phyloP scores from a whole-genome alignment of 306 rosid species.

The Quercus ilex region DNA sequence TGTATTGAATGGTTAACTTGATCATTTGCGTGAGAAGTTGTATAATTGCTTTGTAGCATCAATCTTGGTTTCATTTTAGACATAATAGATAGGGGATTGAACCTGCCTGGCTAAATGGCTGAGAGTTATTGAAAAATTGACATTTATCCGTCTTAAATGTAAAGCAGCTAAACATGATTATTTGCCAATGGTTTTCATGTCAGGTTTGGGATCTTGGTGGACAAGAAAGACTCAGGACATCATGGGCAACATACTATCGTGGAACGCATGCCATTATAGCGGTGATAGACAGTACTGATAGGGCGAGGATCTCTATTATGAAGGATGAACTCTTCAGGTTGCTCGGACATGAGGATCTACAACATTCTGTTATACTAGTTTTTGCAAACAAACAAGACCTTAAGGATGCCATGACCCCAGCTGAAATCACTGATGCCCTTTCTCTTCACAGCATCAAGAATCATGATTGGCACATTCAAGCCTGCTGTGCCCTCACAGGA shows the following conservation, averaged over 20 bases:
- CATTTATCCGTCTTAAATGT: neutral
- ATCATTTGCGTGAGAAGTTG: neutral
- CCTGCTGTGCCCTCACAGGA: constrained; percentile 93
- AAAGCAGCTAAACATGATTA: neutral
- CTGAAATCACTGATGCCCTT: constrained; percentile 89
- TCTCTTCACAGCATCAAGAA: constrained; percentile 98
- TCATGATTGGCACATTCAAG: constrained; percentile 99
- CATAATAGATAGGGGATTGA: neutral
- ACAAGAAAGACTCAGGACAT: constrained; percentile 93
- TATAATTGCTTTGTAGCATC: neutral
- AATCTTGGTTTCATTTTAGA: neutral
- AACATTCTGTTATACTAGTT: constrained; percentile 74
- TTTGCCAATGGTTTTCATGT: constrained; percentile 11
- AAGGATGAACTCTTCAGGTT: constrained; percentile 95
- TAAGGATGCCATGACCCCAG: constrained; percentile 99
- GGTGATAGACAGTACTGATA: constrained; percentile 94
- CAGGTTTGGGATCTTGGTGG: constrained; percentile 99
- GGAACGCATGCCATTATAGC: constrained; percentile 91
- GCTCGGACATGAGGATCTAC: constrained; percentile 89
- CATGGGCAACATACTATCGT: constrained; percentile 97
- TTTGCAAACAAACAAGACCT: constrained; percentile 95
- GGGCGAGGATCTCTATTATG: constrained; percentile 86
- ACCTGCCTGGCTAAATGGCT: neutral
- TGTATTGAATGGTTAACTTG: neutral
- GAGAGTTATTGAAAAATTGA: neutral